These are phyloP conservation scores for Plasmopara muralis DNA, from an alignment of 352 stramenopile species.

Conservation along the genomic window DNA sequence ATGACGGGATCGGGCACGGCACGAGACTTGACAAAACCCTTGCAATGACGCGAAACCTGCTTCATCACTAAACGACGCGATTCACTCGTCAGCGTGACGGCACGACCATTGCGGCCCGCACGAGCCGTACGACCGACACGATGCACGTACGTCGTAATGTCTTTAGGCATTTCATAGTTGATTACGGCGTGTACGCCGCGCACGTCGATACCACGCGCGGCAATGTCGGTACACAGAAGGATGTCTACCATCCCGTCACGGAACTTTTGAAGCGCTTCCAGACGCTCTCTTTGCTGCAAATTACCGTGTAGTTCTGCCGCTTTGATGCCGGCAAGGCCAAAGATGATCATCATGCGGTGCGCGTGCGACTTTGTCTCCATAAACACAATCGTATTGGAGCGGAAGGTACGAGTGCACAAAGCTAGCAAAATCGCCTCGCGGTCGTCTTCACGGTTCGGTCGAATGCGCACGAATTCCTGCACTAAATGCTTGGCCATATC, in stretches of 20 bases:
- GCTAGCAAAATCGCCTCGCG: constrained; percentile 94
- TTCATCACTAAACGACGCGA: constrained; percentile 91
- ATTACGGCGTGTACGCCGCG: constrained; percentile 96
- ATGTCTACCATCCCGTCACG: constrained; percentile 92
- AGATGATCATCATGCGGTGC: constrained; percentile 96
- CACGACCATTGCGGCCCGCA: constrained; percentile 89
- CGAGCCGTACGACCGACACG: constrained; percentile 97
- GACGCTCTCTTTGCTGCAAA: constrained; percentile 93
- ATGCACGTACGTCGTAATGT: constrained; percentile 98
- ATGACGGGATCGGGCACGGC: constrained; percentile 85
- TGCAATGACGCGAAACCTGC: constrained; percentile 85
- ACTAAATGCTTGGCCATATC: constrained; percentile 95
- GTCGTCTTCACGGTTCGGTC: constrained; percentile 85
- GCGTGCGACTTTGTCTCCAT: constrained; percentile 97
- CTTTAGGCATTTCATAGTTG: constrained; percentile 99
- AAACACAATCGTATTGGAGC: constrained; percentile 96
- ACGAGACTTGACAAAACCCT: constrained; percentile 88
- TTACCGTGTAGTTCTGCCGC: constrained; percentile 98
- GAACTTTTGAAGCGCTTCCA: constrained; percentile 95
- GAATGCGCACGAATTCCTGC: constrained; percentile 98
- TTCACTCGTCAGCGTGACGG: constrained; percentile 88
- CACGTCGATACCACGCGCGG: constrained; percentile 98
- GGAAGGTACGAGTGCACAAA: constrained; percentile 94
- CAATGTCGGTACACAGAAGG: constrained; percentile 97
- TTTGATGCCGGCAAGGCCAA: constrained; percentile 93